Conservation (phyloP, 1,284 basidiomycete genomes). For the Sanghuangporus baumii region DNA sequence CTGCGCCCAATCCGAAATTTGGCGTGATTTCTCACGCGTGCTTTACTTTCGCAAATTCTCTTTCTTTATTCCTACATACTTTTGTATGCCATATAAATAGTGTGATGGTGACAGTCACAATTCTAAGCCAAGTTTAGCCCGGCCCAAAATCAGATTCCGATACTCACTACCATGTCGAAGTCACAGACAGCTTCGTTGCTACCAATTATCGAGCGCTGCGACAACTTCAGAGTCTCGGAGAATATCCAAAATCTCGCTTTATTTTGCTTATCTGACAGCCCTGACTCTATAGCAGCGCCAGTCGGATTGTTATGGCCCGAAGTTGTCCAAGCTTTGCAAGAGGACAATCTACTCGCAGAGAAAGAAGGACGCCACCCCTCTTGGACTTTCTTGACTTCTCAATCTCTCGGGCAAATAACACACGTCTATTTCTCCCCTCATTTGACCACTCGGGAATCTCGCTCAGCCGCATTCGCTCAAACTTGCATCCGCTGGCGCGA, state of each 20-base stretch:
- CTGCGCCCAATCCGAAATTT: too few species aligned
- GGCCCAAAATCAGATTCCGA: neutral
- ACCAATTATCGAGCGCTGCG: constrained; percentile 53
- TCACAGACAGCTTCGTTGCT: constrained; percentile 35
- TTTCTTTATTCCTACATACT: too few species aligned
- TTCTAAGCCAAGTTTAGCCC: too few species aligned
- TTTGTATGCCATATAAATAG: too few species aligned
- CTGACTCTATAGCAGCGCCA: constrained; percentile 46
- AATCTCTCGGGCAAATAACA: constrained; percentile 19
- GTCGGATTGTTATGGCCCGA: constrained; percentile 60
- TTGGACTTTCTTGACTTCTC: constrained; percentile 35
- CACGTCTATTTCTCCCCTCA: constrained; percentile 47
- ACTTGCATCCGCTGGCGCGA: constrained; percentile 70
- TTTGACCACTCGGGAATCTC: constrained; percentile 47
- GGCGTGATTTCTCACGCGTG: too few species aligned
- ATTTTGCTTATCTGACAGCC: constrained; percentile 30
- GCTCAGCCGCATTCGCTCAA: constrained; percentile 54
- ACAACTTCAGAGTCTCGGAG: constrained; percentile 45
- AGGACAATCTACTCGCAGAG: constrained; percentile 39
- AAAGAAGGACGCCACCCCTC: constrained; percentile 28
- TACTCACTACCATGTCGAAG: neutral
- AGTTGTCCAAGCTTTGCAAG: constrained; percentile 46
- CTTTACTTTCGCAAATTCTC: too few species aligned
- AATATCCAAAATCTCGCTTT: constrained; percentile 27
- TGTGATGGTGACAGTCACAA: too few species aligned